Evolutionary conservation across 2,329 filamentous ascomycete genomes (phyloP).

Genomic region (Chaetomium globosum): DNA sequence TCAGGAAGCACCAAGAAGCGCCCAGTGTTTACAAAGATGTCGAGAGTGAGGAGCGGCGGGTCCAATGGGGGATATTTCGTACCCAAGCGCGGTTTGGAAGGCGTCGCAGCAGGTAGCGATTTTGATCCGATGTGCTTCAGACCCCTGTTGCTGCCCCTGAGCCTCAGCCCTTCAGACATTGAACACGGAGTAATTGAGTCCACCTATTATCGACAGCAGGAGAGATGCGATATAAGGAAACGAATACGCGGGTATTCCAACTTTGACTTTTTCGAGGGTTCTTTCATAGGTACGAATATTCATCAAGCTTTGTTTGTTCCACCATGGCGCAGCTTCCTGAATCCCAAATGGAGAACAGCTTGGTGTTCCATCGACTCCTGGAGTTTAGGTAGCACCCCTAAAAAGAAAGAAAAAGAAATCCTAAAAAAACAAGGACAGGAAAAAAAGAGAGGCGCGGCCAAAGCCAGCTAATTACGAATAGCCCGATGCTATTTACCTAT

Average conservation of each 20-base stretch:
- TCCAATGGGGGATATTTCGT: slow-evolving; percentile 7
- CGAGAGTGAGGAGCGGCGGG: neutral
- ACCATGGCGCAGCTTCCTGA: neutral
- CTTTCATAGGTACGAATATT: neutral
- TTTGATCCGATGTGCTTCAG: slow-evolving; percentile 6
- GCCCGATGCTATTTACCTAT: too few species aligned
- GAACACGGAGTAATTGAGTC: neutral
- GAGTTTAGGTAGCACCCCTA: too few species aligned
- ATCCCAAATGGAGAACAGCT: too few species aligned
- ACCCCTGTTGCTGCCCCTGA: slow-evolving; percentile 22
- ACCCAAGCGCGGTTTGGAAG: slow-evolving; percentile 18
- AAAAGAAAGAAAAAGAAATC: too few species aligned
- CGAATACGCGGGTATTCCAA: neutral
- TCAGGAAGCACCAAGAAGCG: neutral
- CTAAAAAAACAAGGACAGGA: too few species aligned
- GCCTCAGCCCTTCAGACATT: neutral
- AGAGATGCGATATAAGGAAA: neutral
- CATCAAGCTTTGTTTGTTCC: neutral
- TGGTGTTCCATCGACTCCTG: too few species aligned
- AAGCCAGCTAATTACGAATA: too few species aligned
- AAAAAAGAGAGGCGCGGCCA: too few species aligned
- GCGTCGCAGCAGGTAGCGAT: slow-evolving; percentile 14
- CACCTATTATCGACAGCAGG: slow-evolving; percentile 14
- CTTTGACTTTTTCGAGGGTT: neutral
- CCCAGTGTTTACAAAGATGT: slow-evolving; percentile 6